phyloP scores from a whole-genome alignment of 192 early-diverging fungal species.

The Rhizophagus clarus region DNA sequence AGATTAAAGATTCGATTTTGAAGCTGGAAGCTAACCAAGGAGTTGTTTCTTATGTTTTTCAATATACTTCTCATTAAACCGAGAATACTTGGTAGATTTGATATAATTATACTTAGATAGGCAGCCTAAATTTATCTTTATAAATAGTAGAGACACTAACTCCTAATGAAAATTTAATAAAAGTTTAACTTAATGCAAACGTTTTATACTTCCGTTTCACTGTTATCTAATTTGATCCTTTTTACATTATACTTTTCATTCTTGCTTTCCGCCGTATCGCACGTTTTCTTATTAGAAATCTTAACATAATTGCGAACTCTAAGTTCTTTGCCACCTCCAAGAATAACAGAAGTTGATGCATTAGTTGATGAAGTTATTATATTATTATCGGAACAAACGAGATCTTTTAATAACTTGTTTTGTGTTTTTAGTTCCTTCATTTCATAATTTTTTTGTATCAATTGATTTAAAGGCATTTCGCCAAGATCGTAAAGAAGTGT shows the following conservation, averaged over 20 bases:
- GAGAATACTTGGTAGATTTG: neutral
- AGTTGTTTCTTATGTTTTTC: constrained; percentile 77
- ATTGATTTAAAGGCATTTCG: constrained; percentile 30
- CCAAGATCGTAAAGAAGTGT: constrained; percentile 44
- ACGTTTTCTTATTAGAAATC: neutral
- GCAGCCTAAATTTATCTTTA: too few relatives aligned
- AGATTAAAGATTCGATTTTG: constrained; percentile 63
- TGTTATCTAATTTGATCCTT: constrained; percentile 21
- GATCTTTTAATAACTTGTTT: neutral
- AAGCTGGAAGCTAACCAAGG: constrained; percentile 59
- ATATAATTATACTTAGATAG: neutral
- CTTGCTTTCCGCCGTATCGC: neutral
- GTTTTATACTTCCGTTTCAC: neutral
- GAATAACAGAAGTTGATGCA: neutral
- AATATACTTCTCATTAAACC: constrained; percentile 68
- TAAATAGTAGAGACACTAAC: too few relatives aligned
- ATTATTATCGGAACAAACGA: neutral
- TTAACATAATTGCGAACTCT: constrained; percentile 20
- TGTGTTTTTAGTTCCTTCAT: neutral
- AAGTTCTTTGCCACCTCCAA: constrained; percentile 18
- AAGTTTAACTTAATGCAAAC: too few relatives aligned
- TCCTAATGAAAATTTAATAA: too few relatives aligned
- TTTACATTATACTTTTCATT: constrained; percentile 25
- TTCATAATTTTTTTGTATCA: neutral
- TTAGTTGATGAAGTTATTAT: neutral